Conservation (phyloP, 805 yeast species). For the Ogataea philodendri region DNA sequence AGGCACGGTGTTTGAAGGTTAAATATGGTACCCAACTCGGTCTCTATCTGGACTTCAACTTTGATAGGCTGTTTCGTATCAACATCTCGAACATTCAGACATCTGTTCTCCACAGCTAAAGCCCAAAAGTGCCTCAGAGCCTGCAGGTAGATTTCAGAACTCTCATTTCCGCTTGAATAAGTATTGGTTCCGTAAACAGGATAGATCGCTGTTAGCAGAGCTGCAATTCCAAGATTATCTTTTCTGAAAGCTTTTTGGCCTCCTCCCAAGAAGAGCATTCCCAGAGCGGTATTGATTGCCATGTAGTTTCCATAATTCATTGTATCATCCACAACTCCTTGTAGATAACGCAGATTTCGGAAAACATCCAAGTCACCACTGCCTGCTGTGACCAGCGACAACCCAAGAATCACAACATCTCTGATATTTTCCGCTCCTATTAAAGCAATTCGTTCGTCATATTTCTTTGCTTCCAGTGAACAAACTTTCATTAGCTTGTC, state of each 20-base stretch:
- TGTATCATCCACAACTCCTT: conserved; percentile 47
- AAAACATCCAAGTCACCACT: conserved; percentile 82
- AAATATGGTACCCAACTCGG: conserved; percentile 38
- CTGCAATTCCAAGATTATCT: conserved; percentile 62
- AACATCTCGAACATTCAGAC: conserved; percentile 74
- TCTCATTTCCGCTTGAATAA: conserved; percentile 23
- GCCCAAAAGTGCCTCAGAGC: conserved; percentile 92
- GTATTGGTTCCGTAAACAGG: conserved; percentile 52
- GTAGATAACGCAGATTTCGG: conserved; percentile 67
- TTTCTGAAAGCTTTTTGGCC: conserved; percentile 81
- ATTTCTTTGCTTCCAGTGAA: conserved; percentile 41
- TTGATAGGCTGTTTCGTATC: conserved; percentile 55
- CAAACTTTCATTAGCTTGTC: conserved; percentile 50
- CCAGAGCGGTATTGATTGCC: conserved; percentile 79
- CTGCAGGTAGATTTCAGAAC: conserved; percentile 67
- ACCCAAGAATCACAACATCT: conserved; percentile 58
- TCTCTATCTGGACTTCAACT: conserved; percentile 36
- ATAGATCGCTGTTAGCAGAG: conserved; percentile 70
- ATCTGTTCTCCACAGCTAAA: conserved; percentile 73
- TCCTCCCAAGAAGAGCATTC: conserved; percentile 86
- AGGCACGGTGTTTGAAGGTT: conserved; percentile 59
- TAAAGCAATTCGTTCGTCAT: conserved; percentile 58
- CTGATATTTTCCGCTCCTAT: conserved; percentile 54
- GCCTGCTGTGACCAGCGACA: conserved; percentile 82
- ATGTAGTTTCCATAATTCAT: conserved; percentile 66